Conservation (phyloP, 257 asterid genomes). For the Solanum pinnatisectum region DNA sequence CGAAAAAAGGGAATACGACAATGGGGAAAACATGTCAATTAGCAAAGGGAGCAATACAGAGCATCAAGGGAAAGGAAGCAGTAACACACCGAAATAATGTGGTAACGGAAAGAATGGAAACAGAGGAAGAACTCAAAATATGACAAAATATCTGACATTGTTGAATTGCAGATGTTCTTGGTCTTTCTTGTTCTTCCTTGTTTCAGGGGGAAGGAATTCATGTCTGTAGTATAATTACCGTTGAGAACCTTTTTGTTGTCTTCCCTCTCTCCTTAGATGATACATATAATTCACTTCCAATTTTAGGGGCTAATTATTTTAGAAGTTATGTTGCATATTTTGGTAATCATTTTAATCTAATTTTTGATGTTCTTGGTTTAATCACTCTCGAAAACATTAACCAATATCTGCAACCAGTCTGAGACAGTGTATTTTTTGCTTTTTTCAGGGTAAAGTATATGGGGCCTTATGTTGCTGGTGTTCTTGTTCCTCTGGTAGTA, state of each 20-base stretch:
- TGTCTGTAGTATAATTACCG: background rate
- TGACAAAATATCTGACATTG: background rate
- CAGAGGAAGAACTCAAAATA: background rate
- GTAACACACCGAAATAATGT: background rate
- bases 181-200: background rate
- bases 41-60: background rate
- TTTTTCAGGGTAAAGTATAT: constrained; percentile 21
- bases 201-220: background rate
- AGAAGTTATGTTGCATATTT: background rate
- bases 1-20: background rate
- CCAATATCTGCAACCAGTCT: background rate
- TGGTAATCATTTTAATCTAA: background rate
- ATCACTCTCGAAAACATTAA: background rate
- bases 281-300: background rate
- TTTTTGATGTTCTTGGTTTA: background rate
- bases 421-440: background rate
- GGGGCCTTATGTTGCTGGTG: constrained; percentile 71
- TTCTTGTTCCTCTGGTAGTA: constrained; percentile 60
- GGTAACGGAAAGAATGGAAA: background rate
- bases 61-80: background rate
- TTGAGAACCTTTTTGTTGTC: background rate
- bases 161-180: background rate
- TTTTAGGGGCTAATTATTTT: background rate
- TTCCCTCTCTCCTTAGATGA: background rate
- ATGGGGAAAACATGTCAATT: background rate